A percentile compares a stretch with the other conserved stretches of the same genome.
These are phyloP conservation scores for Yamadazyma atlantica DNA, from an alignment of 1,139 yeast species.

Conservation along the genomic window DNA sequence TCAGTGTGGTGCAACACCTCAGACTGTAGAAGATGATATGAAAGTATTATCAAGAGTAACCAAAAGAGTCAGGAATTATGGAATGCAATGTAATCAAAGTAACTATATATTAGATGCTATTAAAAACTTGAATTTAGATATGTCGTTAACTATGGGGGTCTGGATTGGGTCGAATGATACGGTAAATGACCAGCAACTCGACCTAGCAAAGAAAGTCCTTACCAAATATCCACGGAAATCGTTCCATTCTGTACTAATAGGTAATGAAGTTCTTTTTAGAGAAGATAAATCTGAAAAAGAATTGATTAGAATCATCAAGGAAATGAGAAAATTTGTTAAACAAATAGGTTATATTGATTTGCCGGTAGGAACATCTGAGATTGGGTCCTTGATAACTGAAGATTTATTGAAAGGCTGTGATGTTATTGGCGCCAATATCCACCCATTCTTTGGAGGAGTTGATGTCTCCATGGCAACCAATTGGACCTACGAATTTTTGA, in stretches of 20 bases:
- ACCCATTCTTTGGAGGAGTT: constrained; percentile 69
- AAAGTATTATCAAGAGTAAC: constrained; percentile 59
- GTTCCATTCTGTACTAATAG: constrained; percentile 56
- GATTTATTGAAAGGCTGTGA: constrained; percentile 45
- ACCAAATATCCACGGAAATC: constrained; percentile 42
- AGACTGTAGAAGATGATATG: constrained; percentile 56
- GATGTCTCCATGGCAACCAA: constrained; percentile 45
- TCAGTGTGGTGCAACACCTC: constrained; percentile 46
- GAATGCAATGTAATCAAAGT: constrained; percentile 64
- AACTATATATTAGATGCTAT: constrained; percentile 55
- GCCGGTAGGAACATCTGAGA: constrained; percentile 57
- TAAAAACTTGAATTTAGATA: constrained; percentile 45
- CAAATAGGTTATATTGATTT: constrained; percentile 33
- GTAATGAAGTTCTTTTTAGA: constrained; percentile 63
- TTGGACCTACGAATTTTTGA: constrained; percentile 55
- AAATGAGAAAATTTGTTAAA: constrained; percentile 37
- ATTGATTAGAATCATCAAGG: constrained; percentile 43
- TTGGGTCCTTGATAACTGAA: constrained; percentile 45
- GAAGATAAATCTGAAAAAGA: constrained; percentile 42
- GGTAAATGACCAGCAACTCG: constrained; percentile 42
- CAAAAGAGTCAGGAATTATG: constrained; percentile 55
- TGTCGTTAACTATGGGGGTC: constrained; percentile 63
- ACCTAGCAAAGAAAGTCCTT: constrained; percentile 43
- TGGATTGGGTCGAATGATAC: constrained; percentile 54
- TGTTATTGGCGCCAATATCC: constrained; percentile 62